Evolutionary conservation across 257 asterid species (phyloP).

Genomic region (Buddleja alternifolia): DNA sequence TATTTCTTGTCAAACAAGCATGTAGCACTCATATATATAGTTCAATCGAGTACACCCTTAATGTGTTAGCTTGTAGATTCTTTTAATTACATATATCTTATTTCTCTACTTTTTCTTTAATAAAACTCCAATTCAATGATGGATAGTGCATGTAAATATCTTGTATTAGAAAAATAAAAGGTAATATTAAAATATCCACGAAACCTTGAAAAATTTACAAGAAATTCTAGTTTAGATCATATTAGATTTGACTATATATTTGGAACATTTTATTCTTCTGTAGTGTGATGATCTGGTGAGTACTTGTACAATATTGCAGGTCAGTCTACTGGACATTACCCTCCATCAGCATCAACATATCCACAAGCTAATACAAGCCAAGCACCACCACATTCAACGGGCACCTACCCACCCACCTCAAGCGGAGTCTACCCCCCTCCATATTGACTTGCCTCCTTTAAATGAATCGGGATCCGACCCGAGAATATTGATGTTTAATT

Average conservation of each 20-base stretch:
- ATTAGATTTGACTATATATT: background rate
- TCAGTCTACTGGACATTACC: constrained; percentile 39
- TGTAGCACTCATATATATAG: background rate
- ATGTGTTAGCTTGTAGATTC: no score
- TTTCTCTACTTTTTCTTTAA: no score
- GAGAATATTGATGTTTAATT: background rate
- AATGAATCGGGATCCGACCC: background rate
- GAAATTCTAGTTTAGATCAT: background rate
- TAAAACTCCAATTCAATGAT: no score
- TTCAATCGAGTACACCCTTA: no score
- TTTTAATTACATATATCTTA: no score
- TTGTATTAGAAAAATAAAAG: no score
- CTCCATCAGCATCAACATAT: constrained; percentile 28
- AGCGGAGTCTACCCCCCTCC: constrained; percentile 40
- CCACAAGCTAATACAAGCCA: constrained; percentile 37
- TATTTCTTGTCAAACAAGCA: background rate
- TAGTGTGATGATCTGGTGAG: background rate
- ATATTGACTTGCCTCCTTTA: constrained; percentile 1
- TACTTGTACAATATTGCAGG: constrained; percentile 25
- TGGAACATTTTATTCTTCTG: background rate
- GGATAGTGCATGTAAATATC: no score
- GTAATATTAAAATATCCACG: no score
- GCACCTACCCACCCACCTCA: constrained; percentile 26
- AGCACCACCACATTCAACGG: constrained; percentile 31
- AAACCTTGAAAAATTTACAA: background rate